Conservation (phyloP, 352 stramenopile species). For the Globisporangium yorkense region DNA sequence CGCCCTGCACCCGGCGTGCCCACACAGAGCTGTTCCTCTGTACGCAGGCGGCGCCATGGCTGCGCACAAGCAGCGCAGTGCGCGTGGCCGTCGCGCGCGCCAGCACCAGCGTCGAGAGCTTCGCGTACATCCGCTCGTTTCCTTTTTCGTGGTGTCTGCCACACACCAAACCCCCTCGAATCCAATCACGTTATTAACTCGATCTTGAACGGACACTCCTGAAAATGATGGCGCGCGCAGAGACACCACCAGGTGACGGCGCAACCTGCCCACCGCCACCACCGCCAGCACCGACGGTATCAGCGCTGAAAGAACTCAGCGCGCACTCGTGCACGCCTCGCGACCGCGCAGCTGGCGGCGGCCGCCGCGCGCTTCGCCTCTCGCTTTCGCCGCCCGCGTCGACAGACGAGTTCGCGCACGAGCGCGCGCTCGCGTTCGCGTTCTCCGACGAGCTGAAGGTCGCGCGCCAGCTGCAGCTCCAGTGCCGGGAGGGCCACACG, state of each 20-base stretch:
- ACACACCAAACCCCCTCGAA: background rate
- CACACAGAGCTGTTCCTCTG: background rate
- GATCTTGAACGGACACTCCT: too few relatives aligned
- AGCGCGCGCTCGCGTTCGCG: constrained; percentile 32
- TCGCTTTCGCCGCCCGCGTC: constrained; percentile 17
- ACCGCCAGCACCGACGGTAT: background rate
- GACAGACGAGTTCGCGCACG: constrained; percentile 40
- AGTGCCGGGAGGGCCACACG: constrained; percentile 21
- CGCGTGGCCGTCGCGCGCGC: background rate
- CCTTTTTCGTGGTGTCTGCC: background rate
- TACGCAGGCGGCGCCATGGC: background rate
- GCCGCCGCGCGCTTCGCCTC: constrained; percentile 19
- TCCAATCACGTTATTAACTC: constrained; percentile 1
- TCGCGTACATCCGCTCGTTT: background rate
- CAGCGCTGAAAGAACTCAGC: constrained; percentile 22
- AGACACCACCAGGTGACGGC: too few relatives aligned
- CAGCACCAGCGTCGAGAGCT: constrained; percentile 2
- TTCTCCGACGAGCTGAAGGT: constrained; percentile 67
- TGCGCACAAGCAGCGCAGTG: background rate
- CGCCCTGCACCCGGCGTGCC: background rate
- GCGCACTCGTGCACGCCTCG: constrained; percentile 17
- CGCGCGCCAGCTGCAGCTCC: constrained; percentile 39
- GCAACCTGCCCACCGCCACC: background rate
- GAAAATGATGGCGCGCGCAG: background rate
- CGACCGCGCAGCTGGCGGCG: constrained; percentile 5